Evolutionary conservation across 2,329 filamentous ascomycete species (phyloP).

Genomic region (Aureobasidium mangrovei): DNA sequence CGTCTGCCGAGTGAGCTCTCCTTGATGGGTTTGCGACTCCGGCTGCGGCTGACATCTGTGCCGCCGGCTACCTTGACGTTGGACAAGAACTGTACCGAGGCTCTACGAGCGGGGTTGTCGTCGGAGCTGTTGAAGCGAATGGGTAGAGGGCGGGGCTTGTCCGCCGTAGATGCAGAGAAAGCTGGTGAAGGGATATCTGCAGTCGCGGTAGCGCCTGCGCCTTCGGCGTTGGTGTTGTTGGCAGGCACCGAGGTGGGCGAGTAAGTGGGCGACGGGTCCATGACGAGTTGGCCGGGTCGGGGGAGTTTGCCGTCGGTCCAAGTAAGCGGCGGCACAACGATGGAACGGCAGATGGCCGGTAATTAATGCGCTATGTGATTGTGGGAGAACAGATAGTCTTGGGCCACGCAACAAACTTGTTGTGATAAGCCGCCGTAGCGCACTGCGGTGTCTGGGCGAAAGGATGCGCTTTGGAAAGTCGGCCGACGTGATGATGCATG

Average conservation of each 20-base stretch:
- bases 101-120: conserved; percentile 18
- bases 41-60: conserved; percentile 16
- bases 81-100: conserved; percentile 31
- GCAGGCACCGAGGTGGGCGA: conserved; percentile 6
- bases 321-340: background rate
- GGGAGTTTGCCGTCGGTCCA: background rate
- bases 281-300: background rate
- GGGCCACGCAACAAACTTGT: too few species aligned
- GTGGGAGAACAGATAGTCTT: too few species aligned
- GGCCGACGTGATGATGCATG: too few species aligned
- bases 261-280: conserved; percentile 2
- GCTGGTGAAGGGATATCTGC: conserved; percentile 4
- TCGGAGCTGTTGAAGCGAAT: conserved; percentile 19
- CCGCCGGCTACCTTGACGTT: conserved; percentile 19
- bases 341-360: background rate
- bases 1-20: conserved; percentile 13
- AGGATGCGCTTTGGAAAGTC: too few species aligned
- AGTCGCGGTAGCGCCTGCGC: background rate
- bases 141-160: conserved; percentile 19
- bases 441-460: too few species aligned
- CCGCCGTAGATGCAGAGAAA: conserved; percentile 7
- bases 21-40: conserved; percentile 15
- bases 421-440: too few species aligned
- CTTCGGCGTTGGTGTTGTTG: background rate
- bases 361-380: background rate